Evolutionary conservation across 441 rosid species (phyloP), one percentile per base, ranked within the genome.

Genomic region (Populus hybrid): DNA sequence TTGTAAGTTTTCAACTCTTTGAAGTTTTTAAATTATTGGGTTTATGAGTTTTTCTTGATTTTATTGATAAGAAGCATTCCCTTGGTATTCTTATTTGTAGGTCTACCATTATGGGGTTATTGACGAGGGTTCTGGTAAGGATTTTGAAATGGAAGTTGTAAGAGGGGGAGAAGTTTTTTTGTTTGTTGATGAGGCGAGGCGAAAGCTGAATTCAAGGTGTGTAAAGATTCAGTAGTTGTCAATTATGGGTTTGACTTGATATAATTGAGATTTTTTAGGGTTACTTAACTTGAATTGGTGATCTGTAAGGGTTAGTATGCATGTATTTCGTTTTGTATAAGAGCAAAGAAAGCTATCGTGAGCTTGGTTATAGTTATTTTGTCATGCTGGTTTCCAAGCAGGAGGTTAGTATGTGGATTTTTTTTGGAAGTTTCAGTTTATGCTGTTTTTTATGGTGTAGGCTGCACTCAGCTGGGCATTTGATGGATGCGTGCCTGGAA

Each of bases 381-480:
- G 42, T 38, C 42, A 38, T 38, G 42, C 65, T n/a, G 18, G n/a
- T 20, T 61, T 61, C 65, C 65, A 20, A 10, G n/a, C 14, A 61
- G 24, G 3, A 18, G 24, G 3, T 20, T 63, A 63, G 3, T 7
- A 6, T 20, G 65, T 63, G 65, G 21, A 63, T 20, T 64, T 33
- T 66, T 50, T 71, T 45, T 24, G 26, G 6, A 14, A 45, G 18
- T 1, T 45, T 45, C 20, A 45, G 56, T 9, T 42, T 21, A 4
- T 4, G 29, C 9, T 74, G 56, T 1, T 21, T 71, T 21, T 73
- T 8, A 4, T 81, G 53, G 26, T 71, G 70, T 77, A 85, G 98
- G 86, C 78, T 94, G 88, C 98, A 94, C 77, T 91, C 96, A 45
- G 96, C 94, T 75, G 97, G 98, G 53, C 98, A 92, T 86, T 89